phyloP scores from a whole-genome alignment of 2,329 filamentous ascomycete genomes.

The Pestalotiopsis sp. region DNA sequence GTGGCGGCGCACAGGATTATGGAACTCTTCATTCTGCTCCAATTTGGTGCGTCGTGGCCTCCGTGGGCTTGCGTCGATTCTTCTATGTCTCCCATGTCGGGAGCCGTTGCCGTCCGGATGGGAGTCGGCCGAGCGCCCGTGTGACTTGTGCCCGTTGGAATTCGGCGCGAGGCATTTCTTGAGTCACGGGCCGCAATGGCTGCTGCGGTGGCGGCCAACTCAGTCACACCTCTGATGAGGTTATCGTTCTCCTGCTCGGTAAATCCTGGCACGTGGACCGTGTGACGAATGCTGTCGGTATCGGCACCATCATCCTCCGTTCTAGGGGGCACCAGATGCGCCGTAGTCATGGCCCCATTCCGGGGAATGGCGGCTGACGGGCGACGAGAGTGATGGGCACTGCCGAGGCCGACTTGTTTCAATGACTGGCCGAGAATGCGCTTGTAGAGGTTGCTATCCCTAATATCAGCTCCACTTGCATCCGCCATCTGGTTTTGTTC shows the following conservation, averaged over 20 bases:
- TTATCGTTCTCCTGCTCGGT: conserved; percentile 81
- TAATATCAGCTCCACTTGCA: conserved; percentile 67
- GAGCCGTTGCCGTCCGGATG: conserved; percentile 40
- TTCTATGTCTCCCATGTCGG: conserved; percentile 49
- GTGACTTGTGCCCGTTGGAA: conserved; percentile 34
- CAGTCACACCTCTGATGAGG: conserved; percentile 84
- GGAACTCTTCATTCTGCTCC: conserved; percentile 89
- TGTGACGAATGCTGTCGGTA: conserved; percentile 40
- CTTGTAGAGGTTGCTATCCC: conserved; percentile 89
- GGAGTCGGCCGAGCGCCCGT: conserved; percentile 30
- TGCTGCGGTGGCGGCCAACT: conserved; percentile 90
- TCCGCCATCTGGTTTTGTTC: conserved; percentile 44
- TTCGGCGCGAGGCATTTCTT: conserved; percentile 39
- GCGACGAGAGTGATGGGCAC: conserved; percentile 33
- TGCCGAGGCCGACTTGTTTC: conserved; percentile 74
- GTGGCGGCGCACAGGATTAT: conserved; percentile 89
- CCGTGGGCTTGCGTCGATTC: conserved; percentile 55
- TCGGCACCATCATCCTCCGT: conserved; percentile 47
- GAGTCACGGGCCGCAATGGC: conserved; percentile 84
- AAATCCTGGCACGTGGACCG: conserved; percentile 67
- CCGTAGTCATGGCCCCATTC: conserved; percentile 54
- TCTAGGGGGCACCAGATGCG: conserved; percentile 79
- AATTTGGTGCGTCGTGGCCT: conserved; percentile 98
- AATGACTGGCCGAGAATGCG: conserved; percentile 90
- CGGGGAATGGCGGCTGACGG: conserved; percentile 28